These are phyloP conservation scores for Arachnopeziza araneosa DNA, from an alignment of 2,329 filamentous ascomycete genomes.

Conservation along the genomic window DNA sequence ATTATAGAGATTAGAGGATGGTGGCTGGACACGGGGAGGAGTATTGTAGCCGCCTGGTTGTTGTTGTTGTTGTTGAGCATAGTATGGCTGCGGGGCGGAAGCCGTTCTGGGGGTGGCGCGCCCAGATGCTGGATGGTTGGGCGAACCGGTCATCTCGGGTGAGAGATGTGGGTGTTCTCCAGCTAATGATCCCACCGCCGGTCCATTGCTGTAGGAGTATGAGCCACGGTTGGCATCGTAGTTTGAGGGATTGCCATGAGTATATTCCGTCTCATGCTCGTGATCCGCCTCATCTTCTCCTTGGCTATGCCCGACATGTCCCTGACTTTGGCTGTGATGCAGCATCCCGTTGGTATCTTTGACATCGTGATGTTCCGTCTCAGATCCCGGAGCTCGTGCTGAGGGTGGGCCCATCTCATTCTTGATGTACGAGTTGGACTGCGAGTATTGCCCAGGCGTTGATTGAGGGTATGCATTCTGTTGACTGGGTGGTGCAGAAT, in stretches of 20 bases:
- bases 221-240: constrained; percentile 68
- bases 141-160: constrained; percentile 77
- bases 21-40: constrained; percentile 63
- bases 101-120: constrained; percentile 81
- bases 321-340: constrained; percentile 49
- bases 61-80: constrained; percentile 55
- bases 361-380: constrained; percentile 55
- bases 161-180: constrained; percentile 72
- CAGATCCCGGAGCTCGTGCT: constrained; percentile 50
- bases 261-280: constrained; percentile 78
- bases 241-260: constrained; percentile 66
- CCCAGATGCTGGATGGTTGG: constrained; percentile 70
- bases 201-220: constrained; percentile 70
- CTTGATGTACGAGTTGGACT: constrained; percentile 63
- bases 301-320: constrained; percentile 48
- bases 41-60: constrained; percentile 63
- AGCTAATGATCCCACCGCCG: constrained; percentile 59
- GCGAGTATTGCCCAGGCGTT: constrained; percentile 53
- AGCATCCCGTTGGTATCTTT: constrained; percentile 64
- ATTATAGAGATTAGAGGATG: constrained; percentile 80
- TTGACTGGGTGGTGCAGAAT: constrained; percentile 61
- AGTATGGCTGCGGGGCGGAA: constrained; percentile 66
- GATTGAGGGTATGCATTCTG: constrained; percentile 67
- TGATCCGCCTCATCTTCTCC: constrained; percentile 64
- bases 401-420: constrained; percentile 84